These are phyloP conservation scores for Pilaira anomala DNA, from an alignment of 192 early-diverging fungal species.

Conservation along the genomic window DNA sequence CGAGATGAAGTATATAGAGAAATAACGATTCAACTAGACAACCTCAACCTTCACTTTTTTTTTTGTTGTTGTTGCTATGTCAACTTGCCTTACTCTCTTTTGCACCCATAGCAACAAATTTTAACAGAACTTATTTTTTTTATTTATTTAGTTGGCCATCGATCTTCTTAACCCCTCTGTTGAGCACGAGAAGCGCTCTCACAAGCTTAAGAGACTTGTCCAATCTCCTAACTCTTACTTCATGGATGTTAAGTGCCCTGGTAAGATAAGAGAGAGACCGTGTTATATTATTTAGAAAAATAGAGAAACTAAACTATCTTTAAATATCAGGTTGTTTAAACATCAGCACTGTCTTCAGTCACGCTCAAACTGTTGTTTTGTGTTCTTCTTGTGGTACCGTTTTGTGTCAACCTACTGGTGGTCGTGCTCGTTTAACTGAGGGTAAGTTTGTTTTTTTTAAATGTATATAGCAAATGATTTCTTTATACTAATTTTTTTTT, in stretches of 20 bases:
- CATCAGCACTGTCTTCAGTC: constrained; percentile 99
- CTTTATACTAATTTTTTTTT: not conserved
- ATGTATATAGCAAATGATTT: not conserved
- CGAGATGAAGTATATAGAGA: too few species aligned
- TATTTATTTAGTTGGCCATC: constrained; percentile 68
- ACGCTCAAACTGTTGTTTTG: constrained; percentile 98
- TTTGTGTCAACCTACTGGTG: constrained; percentile 99
- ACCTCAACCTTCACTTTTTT: too few species aligned
- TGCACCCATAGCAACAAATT: too few species aligned
- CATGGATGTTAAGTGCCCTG: constrained; percentile 98
- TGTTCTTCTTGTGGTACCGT: constrained; percentile 96
- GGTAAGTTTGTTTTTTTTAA: constrained; percentile 51
- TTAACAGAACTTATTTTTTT: not conserved
- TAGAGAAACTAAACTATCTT: not conserved
- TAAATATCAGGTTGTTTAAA: constrained; percentile 78
- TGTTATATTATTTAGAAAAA: not conserved
- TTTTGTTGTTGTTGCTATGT: too few species aligned
- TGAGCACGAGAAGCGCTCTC: constrained; percentile 64
- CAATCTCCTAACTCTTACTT: constrained; percentile 91
- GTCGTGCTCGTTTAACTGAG: constrained; percentile 94
- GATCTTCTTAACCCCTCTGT: constrained; percentile 92
- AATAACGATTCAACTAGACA: too few species aligned
- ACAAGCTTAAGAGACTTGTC: constrained; percentile 63
- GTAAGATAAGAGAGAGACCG: constrained; percentile 23
- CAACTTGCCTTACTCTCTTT: too few species aligned